Evolutionary conservation across 176 grass and related monocot genomes (phyloP), one percentile per base, ranked within the genome.

Genomic region (Avena insularis): DNA sequence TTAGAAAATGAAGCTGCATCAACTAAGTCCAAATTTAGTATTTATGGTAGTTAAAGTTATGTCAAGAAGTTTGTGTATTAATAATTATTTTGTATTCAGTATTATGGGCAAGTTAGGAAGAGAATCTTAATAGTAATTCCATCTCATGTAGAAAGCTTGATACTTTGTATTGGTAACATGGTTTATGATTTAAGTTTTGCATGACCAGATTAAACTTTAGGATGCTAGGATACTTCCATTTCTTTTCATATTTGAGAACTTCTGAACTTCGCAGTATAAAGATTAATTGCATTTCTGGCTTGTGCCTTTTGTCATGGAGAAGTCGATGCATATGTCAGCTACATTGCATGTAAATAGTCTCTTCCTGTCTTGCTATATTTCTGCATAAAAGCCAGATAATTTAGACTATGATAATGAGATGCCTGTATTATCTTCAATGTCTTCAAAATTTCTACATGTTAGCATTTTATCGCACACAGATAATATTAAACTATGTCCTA

Each of bases 341-440:
- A 76, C 6, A 84, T 57, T 75, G 27, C 40, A 27, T 73, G 25
- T 80, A 71, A 4, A 20, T 31, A 6, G 57, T 33, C 64, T 20
- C 55, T 45, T 9, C 6, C 35, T 69, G n/a, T 17, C 65, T n/a
- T 46, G 10, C 56, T 60, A 74, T 73, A 60, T 60, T 17, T 35
- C 1, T 14, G 3, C 62, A 53, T 73, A 71, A 14, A 17, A 62
- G 19, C 6, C 2, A 50, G 49, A 73, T 51, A 40, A 61, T 72
- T 72, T 72, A 17, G 12, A 86, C 35, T 54, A 45, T 67, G 10
- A 36, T 0, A 43, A 31, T 5, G 57, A 57, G 67, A 69, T 78
- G 50, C 12, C 13, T 67, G 43, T 45, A 57, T 56, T 69, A 19
- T 69, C 61, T 85, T 79, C 56, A 79, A 70, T 86, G 48, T 15